These are phyloP conservation scores for Pigoraptor vietnamica DNA, from an alignment of 78 protist species.

Conservation along the genomic window DNA sequence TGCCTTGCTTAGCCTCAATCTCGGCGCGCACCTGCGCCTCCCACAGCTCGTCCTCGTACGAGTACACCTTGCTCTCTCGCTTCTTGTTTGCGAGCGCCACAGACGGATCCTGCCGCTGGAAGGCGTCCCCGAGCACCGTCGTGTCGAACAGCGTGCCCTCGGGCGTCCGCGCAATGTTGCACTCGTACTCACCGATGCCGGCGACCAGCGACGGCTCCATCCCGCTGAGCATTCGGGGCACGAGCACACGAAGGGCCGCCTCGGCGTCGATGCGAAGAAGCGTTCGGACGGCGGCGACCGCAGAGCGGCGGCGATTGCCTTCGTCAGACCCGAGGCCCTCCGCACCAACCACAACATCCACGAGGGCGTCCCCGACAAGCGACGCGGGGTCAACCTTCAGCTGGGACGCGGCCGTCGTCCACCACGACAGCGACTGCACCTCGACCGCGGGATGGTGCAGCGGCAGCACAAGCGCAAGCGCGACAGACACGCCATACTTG, in stretches of 20 bases:
- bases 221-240: not conserved
- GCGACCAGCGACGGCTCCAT: not conserved
- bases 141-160: not conserved
- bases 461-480: not conserved
- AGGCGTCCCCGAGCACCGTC: not conserved
- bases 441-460: not conserved
- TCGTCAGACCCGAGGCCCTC: not conserved
- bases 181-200: not conserved
- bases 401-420: not conserved
- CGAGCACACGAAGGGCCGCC: not conserved
- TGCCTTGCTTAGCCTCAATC: not conserved
- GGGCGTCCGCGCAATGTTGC: not conserved
- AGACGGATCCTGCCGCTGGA: not conserved
- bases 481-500: not conserved
- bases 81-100: not conserved
- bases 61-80: not conserved
- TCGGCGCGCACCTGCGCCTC: constrained; percentile 2
- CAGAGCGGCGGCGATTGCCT: not conserved
- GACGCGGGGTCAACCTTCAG: not conserved
- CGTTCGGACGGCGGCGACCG: not conserved
- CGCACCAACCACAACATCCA: not conserved
- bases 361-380: not conserved
- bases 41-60: constrained; percentile 7
- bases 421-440: not conserved
- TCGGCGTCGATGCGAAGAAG: not conserved